Evolutionary conservation across 331 rosid genomes (phyloP).

Genomic region (Quercus lobata): DNA sequence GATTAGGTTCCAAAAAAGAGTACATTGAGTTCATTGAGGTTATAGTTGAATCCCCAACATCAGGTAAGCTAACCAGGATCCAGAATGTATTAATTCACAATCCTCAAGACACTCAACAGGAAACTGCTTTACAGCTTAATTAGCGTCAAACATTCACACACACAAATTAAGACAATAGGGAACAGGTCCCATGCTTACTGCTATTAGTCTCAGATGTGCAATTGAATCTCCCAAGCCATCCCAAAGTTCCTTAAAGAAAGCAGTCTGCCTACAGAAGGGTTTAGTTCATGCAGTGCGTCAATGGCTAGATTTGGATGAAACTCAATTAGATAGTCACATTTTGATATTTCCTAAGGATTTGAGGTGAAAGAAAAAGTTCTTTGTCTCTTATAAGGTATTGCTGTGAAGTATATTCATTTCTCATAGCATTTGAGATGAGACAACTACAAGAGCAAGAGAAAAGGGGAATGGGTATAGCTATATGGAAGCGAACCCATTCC

Average conservation of each 20-base stretch:
- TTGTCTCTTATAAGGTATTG: too few relatives aligned
- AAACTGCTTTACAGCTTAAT: background rate
- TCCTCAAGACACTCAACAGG: slow-evolving; percentile 2
- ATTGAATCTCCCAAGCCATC: slow-evolving; percentile 61
- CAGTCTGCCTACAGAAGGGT: slow-evolving; percentile 43
- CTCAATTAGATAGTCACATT: background rate
- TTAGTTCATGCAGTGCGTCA: slow-evolving; percentile 1
- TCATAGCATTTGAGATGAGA: too few relatives aligned
- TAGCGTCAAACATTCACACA: background rate
- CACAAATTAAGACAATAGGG: background rate
- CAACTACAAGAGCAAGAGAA: too few relatives aligned
- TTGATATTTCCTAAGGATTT: background rate
- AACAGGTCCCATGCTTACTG: slow-evolving; percentile 43
- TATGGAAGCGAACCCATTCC: too few relatives aligned
- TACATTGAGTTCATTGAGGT: slow-evolving; percentile 63
- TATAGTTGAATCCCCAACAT: slow-evolving; percentile 62
- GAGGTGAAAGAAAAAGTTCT: background rate
- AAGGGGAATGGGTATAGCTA: too few relatives aligned
- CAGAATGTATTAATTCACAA: background rate
- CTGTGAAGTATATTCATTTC: too few relatives aligned
- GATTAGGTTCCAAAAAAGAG: slow-evolving; percentile 62
- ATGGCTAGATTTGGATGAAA: background rate
- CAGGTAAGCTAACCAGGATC: slow-evolving; percentile 83
- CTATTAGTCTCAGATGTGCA: slow-evolving; percentile 52
- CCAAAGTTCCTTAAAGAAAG: slow-evolving; percentile 67